Evolutionary conservation across 2,329 filamentous ascomycete genomes (phyloP).

Genomic region (Tolypocladium ovalisporum): DNA sequence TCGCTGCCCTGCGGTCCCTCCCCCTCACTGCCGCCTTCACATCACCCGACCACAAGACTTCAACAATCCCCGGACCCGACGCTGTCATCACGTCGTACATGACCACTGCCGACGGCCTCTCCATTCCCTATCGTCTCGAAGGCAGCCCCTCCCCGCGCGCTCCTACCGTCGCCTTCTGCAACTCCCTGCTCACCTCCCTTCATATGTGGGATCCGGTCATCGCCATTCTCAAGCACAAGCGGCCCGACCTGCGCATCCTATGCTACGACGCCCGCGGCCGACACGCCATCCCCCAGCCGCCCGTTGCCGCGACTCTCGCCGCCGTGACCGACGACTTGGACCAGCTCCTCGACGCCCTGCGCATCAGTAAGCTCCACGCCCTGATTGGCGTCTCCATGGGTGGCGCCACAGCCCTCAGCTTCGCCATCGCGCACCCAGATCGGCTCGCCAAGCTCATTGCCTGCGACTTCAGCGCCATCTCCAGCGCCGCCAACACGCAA

Average conservation of each 20-base stretch:
- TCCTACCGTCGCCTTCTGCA: constrained; percentile 64
- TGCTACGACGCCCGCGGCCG: constrained; percentile 71
- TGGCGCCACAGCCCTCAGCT: constrained; percentile 65
- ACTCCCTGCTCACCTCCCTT: constrained; percentile 68
- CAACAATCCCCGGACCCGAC: constrained; percentile 38
- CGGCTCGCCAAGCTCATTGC: constrained; percentile 53
- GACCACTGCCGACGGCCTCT: constrained; percentile 55
- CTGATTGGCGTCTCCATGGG: constrained; percentile 73
- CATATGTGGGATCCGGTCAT: constrained; percentile 76
- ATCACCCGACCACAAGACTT: constrained; percentile 42
- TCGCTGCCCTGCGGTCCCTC: constrained; percentile 43
- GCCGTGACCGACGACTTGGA: constrained; percentile 58
- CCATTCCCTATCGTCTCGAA: constrained; percentile 64
- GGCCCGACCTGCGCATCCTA: constrained; percentile 59
- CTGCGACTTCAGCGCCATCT: constrained; percentile 69
- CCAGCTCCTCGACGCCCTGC: constrained; percentile 55
- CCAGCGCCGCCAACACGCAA: constrained; percentile 61
- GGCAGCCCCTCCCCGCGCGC: constrained; percentile 56
- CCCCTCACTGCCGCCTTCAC: constrained; percentile 38
- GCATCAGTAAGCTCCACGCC: constrained; percentile 53
- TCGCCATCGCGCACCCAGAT: constrained; percentile 54
- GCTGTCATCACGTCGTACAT: constrained; percentile 56
- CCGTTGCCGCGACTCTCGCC: constrained; percentile 46
- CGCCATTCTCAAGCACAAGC: constrained; percentile 43
- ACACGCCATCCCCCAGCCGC: constrained; percentile 33